A percentile compares a stretch with the other conserved stretches of the same genome.
phyloP scores from a whole-genome alignment of 805 yeast species.

The Saccharomycopsis olivae region DNA sequence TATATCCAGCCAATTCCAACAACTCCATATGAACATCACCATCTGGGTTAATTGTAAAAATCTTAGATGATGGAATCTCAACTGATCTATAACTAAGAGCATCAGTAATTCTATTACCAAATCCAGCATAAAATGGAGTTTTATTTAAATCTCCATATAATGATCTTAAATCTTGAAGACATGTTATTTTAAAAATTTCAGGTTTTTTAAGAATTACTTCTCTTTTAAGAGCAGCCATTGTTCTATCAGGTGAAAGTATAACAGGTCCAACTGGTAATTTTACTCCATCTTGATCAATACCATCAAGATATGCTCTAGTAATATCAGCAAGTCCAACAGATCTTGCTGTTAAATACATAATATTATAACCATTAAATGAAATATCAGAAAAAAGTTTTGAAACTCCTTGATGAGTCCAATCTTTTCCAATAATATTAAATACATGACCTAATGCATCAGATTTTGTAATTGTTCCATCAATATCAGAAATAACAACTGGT shows the following conservation, averaged over 20 bases:
- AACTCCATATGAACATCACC: conserved; percentile 98
- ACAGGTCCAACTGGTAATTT: conserved; percentile 86
- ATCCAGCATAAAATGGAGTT: conserved; percentile 94
- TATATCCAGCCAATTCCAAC: conserved; percentile 86
- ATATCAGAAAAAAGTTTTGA: conserved; percentile 89
- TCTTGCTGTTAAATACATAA: conserved; percentile 88
- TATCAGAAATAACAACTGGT: conserved; percentile 93
- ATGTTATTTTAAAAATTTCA: conserved; percentile 97
- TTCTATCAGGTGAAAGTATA: conserved; percentile 87
- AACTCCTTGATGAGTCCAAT: conserved; percentile 97
- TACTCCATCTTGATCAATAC: conserved; percentile 67
- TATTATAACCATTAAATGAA: conserved; percentile 76
- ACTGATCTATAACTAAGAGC: conserved; percentile 91
- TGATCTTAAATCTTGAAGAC: conserved; percentile 73
- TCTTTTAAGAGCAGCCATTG: conserved; percentile 87
- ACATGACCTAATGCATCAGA: conserved; percentile 97
- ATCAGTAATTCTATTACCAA: conserved; percentile 94
- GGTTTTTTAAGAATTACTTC: conserved; percentile 93
- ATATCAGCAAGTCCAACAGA: conserved; percentile 93
- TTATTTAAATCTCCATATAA: conserved; percentile 37
- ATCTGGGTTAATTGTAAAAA: conserved; percentile 90
- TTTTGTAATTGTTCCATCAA: conserved; percentile 95
- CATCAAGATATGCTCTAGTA: conserved; percentile 72
- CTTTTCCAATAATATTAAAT: conserved; percentile 83
- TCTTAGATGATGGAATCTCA: conserved; percentile 86